A percentile compares a stretch with the other conserved stretches of the same genome.
Conservation (phyloP, 2,329 filamentous ascomycete genomes). For the Bipolaris cookei region DNA sequence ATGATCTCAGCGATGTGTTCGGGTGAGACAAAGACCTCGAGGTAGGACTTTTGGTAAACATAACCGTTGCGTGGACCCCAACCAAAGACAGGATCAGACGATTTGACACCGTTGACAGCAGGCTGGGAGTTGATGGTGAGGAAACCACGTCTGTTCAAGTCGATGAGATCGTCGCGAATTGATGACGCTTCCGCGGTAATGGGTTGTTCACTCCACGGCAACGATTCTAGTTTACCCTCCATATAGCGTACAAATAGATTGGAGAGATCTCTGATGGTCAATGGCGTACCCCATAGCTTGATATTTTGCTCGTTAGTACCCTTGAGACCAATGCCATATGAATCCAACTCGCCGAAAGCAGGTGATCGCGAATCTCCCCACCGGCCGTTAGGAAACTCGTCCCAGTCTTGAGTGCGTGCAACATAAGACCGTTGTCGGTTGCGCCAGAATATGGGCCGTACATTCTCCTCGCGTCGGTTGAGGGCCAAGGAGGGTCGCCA, state of each 20-base stretch:
- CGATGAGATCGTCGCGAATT: constrained; percentile 77
- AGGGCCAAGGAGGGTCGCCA: constrained; percentile 95
- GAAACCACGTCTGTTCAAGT: constrained; percentile 83
- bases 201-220: constrained; percentile 93
- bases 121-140: constrained; percentile 98
- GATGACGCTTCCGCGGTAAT: constrained; percentile 81
- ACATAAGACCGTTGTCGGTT: constrained; percentile 97
- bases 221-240: constrained; percentile 75
- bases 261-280: constrained; percentile 78
- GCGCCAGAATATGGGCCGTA: constrained; percentile 98
- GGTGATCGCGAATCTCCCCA: constrained; percentile 98
- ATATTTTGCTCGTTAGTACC: constrained; percentile 96
- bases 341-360: constrained; percentile 92
- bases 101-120: constrained; percentile 88
- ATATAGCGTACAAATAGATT: constrained; percentile 86
- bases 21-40: constrained; percentile 87
- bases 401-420: constrained; percentile 95
- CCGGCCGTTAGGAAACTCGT: constrained; percentile 97
- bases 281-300: constrained; percentile 90
- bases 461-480: constrained; percentile 88
- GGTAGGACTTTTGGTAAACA: constrained; percentile 97
- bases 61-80: constrained; percentile 97
- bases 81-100: constrained; percentile 82
- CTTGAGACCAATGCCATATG: constrained; percentile 91
- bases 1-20: constrained; percentile 79